These are phyloP conservation scores for Samsoniella hepiali DNA, from an alignment of 2,329 filamentous ascomycete species.

Conservation along the genomic window DNA sequence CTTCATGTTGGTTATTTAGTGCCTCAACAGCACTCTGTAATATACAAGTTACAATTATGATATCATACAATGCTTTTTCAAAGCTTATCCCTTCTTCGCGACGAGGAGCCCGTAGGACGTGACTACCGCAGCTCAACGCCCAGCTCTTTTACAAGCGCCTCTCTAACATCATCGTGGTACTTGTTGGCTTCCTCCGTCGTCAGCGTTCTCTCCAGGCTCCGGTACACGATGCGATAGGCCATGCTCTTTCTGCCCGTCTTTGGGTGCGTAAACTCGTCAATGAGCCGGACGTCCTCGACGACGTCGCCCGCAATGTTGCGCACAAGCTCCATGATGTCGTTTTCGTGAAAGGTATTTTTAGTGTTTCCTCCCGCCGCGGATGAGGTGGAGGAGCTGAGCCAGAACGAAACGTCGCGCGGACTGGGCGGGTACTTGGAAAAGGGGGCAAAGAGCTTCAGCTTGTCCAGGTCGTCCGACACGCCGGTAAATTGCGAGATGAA, in stretches of 20 bases:
- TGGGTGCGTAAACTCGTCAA: constrained; percentile 86
- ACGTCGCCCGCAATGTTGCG: constrained; percentile 76
- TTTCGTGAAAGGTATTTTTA: constrained; percentile 71
- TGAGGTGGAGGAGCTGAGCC: constrained; percentile 53
- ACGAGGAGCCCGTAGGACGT: too few species aligned
- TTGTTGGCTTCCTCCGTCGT: constrained; percentile 77
- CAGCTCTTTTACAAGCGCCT: constrained; percentile 63
- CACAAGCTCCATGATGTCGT: constrained; percentile 96
- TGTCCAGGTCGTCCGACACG: constrained; percentile 48
- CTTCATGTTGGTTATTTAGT: background rate
- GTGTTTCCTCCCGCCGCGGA: constrained; percentile 47
- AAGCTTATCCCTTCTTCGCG: background rate
- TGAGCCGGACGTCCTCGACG: constrained; percentile 81
- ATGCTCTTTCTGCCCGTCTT: constrained; percentile 78
- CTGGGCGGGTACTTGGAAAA: constrained; percentile 91
- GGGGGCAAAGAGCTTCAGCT: constrained; percentile 65
- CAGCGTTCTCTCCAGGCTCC: constrained; percentile 85
- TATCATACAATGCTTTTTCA: background rate
- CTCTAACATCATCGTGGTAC: constrained; percentile 66
- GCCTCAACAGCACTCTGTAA: background rate
- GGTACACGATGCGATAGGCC: constrained; percentile 92
- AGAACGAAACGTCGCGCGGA: constrained; percentile 92
- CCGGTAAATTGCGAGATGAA: constrained; percentile 84
- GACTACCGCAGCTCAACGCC: constrained; percentile 62
- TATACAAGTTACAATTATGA: background rate